Evolutionary conservation across 441 rosid species (phyloP).

Genomic region (Adansonia rubrostipa): DNA sequence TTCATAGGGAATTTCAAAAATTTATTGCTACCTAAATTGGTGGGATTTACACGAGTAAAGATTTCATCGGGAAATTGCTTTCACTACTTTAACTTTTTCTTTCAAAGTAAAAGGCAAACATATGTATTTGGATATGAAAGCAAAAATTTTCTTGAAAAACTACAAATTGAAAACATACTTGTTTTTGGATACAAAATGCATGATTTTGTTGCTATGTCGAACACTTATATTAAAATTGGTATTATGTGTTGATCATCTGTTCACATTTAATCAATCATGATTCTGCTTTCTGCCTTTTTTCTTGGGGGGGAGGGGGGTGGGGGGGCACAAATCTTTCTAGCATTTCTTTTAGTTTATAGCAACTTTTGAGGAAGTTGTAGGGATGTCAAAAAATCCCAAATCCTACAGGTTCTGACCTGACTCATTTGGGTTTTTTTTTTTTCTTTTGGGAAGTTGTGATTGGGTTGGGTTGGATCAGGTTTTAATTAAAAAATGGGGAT

Average conservation of each 20-base stretch:
- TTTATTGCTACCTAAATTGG: conserved; percentile 1
- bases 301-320: too few relatives aligned
- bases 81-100: neutral
- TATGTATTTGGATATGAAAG: neutral
- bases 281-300: neutral
- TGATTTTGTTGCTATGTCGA: neutral
- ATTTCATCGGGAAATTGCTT: neutral
- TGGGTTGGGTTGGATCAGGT: neutral
- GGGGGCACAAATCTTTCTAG: neutral
- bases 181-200: neutral
- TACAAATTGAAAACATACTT: neutral
- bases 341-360: neutral
- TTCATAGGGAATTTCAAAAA: neutral
- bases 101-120: neutral
- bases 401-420: neutral
- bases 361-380: neutral
- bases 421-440: neutral
- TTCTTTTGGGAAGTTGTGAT: neutral
- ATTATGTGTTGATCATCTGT: neutral
- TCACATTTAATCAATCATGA: neutral
- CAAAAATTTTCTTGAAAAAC: neutral
- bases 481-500: neutral
- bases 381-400: neutral
- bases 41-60: neutral
- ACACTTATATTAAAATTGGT: neutral